Evolutionary conservation across 495 filamentous ascomycete genomes (phyloP).

Genomic region (Lophiotrema nucula): DNA sequence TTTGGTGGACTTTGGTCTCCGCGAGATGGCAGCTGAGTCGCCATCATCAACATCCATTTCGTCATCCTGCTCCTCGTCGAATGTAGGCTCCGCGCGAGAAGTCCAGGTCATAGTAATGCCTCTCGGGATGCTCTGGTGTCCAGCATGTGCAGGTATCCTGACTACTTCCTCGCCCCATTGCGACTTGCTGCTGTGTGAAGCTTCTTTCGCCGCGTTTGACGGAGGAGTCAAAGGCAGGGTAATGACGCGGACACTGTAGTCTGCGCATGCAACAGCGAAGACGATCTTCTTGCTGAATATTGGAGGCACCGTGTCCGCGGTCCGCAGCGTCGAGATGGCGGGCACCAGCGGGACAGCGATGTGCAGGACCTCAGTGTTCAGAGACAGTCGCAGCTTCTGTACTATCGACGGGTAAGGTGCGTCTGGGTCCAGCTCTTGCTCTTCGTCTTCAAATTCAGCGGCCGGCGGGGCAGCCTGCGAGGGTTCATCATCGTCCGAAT

Average conservation of each 20-base stretch:
- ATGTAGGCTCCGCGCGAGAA: constrained; percentile 43
- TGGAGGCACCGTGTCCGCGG: constrained; percentile 54
- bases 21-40: constrained; percentile 20
- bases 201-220: constrained; percentile 51
- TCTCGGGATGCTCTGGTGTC: constrained; percentile 47
- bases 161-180: constrained; percentile 28
- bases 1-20: neutral
- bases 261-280: constrained; percentile 68
- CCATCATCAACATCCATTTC: constrained; percentile 25
- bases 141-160: constrained; percentile 22
- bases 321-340: constrained; percentile 3
- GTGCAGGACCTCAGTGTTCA: constrained; percentile 41
- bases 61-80: constrained; percentile 33
- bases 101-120: constrained; percentile 68
- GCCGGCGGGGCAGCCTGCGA: constrained; percentile 46
- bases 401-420: constrained; percentile 47
- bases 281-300: constrained; percentile 65
- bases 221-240: constrained; percentile 73
- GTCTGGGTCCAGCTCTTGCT: constrained; percentile 59
- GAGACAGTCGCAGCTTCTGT: constrained; percentile 39
- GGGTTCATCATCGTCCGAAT: constrained; percentile 73
- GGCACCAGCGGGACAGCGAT: constrained; percentile 42
- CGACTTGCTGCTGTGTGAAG: constrained; percentile 10
- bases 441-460: constrained; percentile 55
- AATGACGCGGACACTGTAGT: constrained; percentile 64